phyloP scores from a whole-genome alignment of 108 stramenopile species.

The Fragilaria radians region DNA sequence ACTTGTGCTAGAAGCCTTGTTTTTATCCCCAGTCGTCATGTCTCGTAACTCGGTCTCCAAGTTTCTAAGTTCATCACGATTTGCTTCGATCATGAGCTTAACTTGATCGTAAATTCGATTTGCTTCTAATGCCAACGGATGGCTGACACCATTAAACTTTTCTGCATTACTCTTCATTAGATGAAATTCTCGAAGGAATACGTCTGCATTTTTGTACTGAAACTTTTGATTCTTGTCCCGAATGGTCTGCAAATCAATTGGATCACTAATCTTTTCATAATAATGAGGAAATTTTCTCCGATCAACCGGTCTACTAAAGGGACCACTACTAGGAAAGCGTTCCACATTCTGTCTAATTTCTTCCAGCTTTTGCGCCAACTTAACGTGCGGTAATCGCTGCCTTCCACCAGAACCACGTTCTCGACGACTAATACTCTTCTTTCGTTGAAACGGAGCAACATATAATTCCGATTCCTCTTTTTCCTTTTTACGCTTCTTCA shows the following conservation, averaged over 20 bases:
- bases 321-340: constrained; percentile 43
- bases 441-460: constrained; percentile 30
- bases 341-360: constrained; percentile 55
- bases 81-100: constrained; percentile 44
- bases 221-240: constrained; percentile 78
- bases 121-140: constrained; percentile 56
- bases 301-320: constrained; percentile 70
- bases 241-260: constrained; percentile 74
- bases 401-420: constrained; percentile 71
- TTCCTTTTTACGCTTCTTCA: constrained; percentile 60
- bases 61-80: constrained; percentile 53
- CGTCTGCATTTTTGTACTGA: constrained; percentile 64
- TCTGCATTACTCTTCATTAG: constrained; percentile 80
- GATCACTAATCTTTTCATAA: constrained; percentile 75
- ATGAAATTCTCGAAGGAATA: constrained; percentile 69
- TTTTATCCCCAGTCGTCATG: constrained; percentile 45
- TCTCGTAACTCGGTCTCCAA: constrained; percentile 74
- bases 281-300: constrained; percentile 44
- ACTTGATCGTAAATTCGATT: constrained; percentile 64
- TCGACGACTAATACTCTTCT: constrained; percentile 71
- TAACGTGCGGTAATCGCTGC: constrained; percentile 78
- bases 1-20: constrained; percentile 25
- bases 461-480: constrained; percentile 75
- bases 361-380: constrained; percentile 72
- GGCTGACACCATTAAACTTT: constrained; percentile 69